A percentile compares a stretch with the other conserved stretches of the same genome.
phyloP scores from a whole-genome alignment of 805 yeast species.

The Candida schatavii region DNA sequence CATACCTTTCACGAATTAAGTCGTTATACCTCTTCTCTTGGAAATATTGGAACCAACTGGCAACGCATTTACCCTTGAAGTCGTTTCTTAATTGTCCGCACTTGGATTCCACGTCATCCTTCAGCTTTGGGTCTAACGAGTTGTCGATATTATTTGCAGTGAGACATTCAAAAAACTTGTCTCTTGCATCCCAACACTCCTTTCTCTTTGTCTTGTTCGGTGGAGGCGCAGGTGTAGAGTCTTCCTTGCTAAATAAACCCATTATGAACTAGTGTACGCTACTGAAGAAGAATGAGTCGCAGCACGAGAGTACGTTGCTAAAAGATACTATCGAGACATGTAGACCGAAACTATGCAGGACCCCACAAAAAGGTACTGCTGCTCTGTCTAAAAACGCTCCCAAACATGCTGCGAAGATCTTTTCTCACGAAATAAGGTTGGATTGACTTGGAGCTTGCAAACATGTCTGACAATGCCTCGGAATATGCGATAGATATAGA shows the following conservation, averaged over 20 bases:
- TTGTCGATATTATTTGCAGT: slow-evolving; percentile 65
- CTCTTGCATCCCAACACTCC: slow-evolving; percentile 90
- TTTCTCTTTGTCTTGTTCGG: slow-evolving; percentile 69
- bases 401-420: no score
- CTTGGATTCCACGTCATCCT: slow-evolving; percentile 44
- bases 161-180: slow-evolving; percentile 70
- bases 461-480: background rate
- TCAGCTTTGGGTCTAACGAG: slow-evolving; percentile 57
- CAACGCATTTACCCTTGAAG: slow-evolving; percentile 75
- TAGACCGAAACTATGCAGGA: no score
- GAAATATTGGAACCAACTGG: slow-evolving; percentile 85
- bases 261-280: no score
- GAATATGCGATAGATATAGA: slow-evolving; percentile 9
- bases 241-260: slow-evolving; percentile 49
- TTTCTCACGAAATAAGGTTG: no score
- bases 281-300: no score
- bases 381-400: no score
- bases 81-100: slow-evolving; percentile 59
- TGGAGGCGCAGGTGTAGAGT: slow-evolving; percentile 33
- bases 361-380: no score
- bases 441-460: background rate
- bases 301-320: no score
- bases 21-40: slow-evolving; percentile 86
- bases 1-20: slow-evolving; percentile 60
- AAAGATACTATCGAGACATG: no score